phyloP scores from a whole-genome alignment of 768 basidiomycete genomes.

The Lactifluus volemus region DNA sequence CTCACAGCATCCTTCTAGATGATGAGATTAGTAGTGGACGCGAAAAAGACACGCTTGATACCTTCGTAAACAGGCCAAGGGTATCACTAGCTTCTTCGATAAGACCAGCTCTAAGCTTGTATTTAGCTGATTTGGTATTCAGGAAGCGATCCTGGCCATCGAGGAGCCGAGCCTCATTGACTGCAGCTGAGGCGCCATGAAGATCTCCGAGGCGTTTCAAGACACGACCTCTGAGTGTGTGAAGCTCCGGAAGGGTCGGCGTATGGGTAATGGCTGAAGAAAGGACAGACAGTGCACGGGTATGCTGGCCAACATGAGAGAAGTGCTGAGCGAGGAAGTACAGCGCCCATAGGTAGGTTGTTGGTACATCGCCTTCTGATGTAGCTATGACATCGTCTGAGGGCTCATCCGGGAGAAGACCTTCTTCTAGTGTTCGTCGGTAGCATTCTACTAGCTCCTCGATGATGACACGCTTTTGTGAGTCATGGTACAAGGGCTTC shows the following conservation, averaged over 20 bases:
- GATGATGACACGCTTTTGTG: slow-evolving; percentile 55
- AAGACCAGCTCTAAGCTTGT: slow-evolving; percentile 75
- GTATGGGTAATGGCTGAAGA: slow-evolving; percentile 70
- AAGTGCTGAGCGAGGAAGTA: slow-evolving; percentile 93
- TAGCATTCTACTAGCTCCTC: slow-evolving; percentile 58
- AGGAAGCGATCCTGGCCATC: slow-evolving; percentile 94
- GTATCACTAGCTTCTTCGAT: slow-evolving; percentile 65
- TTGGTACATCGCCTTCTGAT: slow-evolving; percentile 46
- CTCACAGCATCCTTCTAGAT: slow-evolving; percentile 73
- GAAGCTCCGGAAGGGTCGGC: slow-evolving; percentile 87
- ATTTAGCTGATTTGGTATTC: slow-evolving; percentile 92
- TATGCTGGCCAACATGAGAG: slow-evolving; percentile 47
- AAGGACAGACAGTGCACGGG: slow-evolving; percentile 51
- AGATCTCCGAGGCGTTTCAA: slow-evolving; percentile 83
- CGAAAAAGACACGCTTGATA: slow-evolving; percentile 6
- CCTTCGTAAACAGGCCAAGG: slow-evolving; percentile 89
- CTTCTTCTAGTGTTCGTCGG: slow-evolving; percentile 30
- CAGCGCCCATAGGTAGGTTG: slow-evolving; percentile 87
- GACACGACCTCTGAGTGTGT: slow-evolving; percentile 71
- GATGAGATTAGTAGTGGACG: not conserved
- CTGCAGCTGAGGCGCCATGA: slow-evolving; percentile 57
- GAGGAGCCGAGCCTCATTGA: slow-evolving; percentile 75
- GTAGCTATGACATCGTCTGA: slow-evolving; percentile 2
- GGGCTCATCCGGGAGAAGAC: slow-evolving; percentile 11
- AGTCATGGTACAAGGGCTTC: slow-evolving; percentile 69